Percentiles rank a stretch among this genome's conserved stretches.
phyloP scores from a whole-genome alignment of 2,329 filamentous ascomycete genomes.

The Rugonectria rugulosa region DNA sequence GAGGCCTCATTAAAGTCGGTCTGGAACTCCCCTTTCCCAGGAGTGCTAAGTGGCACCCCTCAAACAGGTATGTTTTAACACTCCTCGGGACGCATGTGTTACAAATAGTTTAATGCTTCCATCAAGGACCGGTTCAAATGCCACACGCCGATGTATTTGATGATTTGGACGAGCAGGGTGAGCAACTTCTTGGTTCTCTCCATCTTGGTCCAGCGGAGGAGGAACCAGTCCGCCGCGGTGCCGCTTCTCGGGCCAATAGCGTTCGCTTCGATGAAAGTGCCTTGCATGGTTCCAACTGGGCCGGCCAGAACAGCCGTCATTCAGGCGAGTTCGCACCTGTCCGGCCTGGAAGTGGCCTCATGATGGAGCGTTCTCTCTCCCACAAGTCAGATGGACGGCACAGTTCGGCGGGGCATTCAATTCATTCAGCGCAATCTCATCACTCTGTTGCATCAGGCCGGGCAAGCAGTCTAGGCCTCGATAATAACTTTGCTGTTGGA shows the following conservation, averaged over 20 bases:
- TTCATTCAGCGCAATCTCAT: constrained; percentile 73
- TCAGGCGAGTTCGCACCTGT: constrained; percentile 82
- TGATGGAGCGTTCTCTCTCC: constrained; percentile 91
- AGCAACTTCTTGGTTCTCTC: constrained; percentile 79
- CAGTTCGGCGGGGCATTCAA: constrained; percentile 88
- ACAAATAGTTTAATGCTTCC: constrained; percentile 26
- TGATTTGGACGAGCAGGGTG: constrained; percentile 86
- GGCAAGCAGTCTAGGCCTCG: constrained; percentile 87
- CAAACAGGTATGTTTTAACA: constrained; percentile 74
- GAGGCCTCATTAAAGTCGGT: constrained; percentile 80
- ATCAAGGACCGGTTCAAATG: constrained; percentile 77
- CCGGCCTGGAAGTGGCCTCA: constrained; percentile 80
- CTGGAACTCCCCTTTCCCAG: constrained; percentile 95
- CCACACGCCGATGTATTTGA: constrained; percentile 87
- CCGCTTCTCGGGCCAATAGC: constrained; percentile 92
- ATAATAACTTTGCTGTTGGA: constrained; percentile 70
- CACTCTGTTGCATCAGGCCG: constrained; percentile 79
- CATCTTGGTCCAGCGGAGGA: constrained; percentile 85
- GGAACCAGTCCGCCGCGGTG: constrained; percentile 82
- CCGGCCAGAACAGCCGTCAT: constrained; percentile 77
- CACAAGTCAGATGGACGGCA: constrained; percentile 96
- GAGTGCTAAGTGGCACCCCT: constrained; percentile 80
- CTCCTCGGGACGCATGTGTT: neutral
- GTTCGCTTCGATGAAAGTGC: constrained; percentile 98
- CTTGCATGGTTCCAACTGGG: constrained; percentile 86